These are phyloP conservation scores for Cladosporium sp. DNA, from an alignment of 2,329 filamentous ascomycete species.

Conservation along the genomic window DNA sequence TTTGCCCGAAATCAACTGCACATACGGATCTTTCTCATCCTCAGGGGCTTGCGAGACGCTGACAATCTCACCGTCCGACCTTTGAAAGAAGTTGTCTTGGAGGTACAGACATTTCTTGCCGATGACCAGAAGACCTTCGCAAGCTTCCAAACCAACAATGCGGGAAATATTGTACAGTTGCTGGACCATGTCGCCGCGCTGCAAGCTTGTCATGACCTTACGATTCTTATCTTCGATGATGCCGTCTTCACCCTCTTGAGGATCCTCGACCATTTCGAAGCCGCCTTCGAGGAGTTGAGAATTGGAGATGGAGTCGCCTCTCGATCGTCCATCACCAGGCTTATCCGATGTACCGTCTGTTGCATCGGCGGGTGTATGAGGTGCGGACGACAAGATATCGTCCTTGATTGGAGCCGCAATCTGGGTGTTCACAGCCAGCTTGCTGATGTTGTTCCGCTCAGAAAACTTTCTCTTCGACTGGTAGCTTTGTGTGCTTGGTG, in stretches of 20 bases:
- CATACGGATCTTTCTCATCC: constrained; percentile 91
- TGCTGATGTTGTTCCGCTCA: constrained; percentile 41
- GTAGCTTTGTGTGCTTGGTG: constrained; percentile 64
- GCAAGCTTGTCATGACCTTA: constrained; percentile 91
- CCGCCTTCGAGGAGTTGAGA: constrained; percentile 67
- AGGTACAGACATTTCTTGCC: constrained; percentile 91
- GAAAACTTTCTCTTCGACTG: constrained; percentile 76
- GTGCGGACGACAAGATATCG: constrained; percentile 19
- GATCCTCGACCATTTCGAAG: constrained; percentile 93
- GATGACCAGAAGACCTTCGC: constrained; percentile 87
- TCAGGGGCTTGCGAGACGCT: constrained; percentile 89
- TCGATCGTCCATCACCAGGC: constrained; percentile 27
- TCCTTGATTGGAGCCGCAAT: constrained; percentile 26
- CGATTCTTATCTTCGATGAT: constrained; percentile 92
- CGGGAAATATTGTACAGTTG: constrained; percentile 93
- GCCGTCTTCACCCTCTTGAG: constrained; percentile 74
- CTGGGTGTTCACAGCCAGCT: constrained; percentile 27
- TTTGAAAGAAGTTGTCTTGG: constrained; percentile 93
- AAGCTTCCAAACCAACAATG: constrained; percentile 87
- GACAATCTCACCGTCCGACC: constrained; percentile 91
- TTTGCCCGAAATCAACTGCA: constrained; percentile 84
- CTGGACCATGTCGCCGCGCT: constrained; percentile 86
- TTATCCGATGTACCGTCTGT: constrained; percentile 15
- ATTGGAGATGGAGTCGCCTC: constrained; percentile 38
- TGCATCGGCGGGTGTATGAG: constrained; percentile 15